A percentile compares a stretch with the other conserved stretches of the same genome.
Conservation (phyloP, 257 asterid genomes). For the Cinchona pubescens region DNA sequence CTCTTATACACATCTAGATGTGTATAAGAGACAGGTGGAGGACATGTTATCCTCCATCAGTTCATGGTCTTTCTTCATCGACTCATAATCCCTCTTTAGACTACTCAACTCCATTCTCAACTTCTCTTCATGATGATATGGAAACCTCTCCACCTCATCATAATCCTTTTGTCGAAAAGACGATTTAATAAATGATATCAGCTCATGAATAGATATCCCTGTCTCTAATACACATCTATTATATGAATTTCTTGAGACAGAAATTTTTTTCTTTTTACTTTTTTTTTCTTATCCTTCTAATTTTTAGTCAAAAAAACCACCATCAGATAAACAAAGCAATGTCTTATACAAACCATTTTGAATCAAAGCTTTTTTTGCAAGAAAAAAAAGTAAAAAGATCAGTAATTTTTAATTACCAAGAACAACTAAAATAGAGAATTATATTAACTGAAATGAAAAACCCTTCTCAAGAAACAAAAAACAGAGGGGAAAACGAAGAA, state of each 20-base stretch:
- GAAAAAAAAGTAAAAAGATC: no score
- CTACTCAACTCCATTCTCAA: slow-evolving; percentile 24
- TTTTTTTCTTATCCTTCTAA: not conserved
- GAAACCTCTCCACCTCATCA: slow-evolving; percentile 21
- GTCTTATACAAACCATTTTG: not conserved
- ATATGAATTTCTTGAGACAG: not conserved
- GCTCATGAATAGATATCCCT: slow-evolving; percentile 28
- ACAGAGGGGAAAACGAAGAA: not conserved
- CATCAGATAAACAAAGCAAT: not conserved
- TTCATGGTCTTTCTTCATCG: slow-evolving; percentile 11
- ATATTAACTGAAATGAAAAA: no score
- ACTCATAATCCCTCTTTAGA: slow-evolving; percentile 17
- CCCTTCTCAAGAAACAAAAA: not conserved
- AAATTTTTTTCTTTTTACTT: not conserved
- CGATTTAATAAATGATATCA: slow-evolving; percentile 17
- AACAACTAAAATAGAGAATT: no score
- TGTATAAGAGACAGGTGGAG: no score
- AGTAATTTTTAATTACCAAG: not conserved
- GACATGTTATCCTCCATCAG: slow-evolving; percentile 22
- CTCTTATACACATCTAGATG: no score
- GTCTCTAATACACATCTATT: not conserved
- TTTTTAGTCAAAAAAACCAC: no score
- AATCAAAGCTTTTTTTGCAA: not conserved
- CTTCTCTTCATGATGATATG: slow-evolving; percentile 28
- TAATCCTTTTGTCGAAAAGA: slow-evolving; percentile 28